These are phyloP conservation scores for Pseudonitzschia delicatissima DNA, from an alignment of 108 stramenopile species.

Conservation along the genomic window DNA sequence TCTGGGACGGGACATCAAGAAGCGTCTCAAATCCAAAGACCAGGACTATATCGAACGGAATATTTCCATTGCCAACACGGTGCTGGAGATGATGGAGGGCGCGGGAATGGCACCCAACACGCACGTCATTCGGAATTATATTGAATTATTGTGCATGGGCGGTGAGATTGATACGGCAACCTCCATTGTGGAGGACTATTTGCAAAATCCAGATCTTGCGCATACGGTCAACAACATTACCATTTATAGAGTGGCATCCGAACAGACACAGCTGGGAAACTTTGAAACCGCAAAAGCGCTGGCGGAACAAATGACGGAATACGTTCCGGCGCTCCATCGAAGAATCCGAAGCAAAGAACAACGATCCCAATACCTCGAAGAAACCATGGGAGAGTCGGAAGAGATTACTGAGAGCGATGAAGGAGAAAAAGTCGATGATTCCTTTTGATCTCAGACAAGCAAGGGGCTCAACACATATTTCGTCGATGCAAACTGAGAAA, in stretches of 20 bases:
- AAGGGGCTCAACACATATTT: no score
- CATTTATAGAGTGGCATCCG: slow-evolving; percentile 26
- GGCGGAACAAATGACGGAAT: slow-evolving; percentile 15
- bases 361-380: background rate
- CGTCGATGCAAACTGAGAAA: no score
- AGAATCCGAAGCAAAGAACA: slow-evolving; percentile 31
- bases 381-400: background rate
- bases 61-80: slow-evolving; percentile 22
- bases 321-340: slow-evolving; percentile 19
- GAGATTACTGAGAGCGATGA: background rate
- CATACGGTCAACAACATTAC: slow-evolving; percentile 31
- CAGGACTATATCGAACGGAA: slow-evolving; percentile 10
- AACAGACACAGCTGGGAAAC: slow-evolving; percentile 27
- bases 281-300: slow-evolving; percentile 29
- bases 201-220: background rate
- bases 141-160: slow-evolving; percentile 33
- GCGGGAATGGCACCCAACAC: slow-evolving; percentile 38
- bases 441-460: no score
- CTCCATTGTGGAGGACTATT: slow-evolving; percentile 17
- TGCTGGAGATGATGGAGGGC: slow-evolving; percentile 54
- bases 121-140: slow-evolving; percentile 42
- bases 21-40: background rate
- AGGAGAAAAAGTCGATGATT: no score
- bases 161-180: slow-evolving; percentile 41
- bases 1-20: slow-evolving; percentile 37